A percentile compares a stretch with the other conserved stretches of the same genome.
Conservation (phyloP, 768 basidiomycete genomes). For the Lactarius evosmus region DNA sequence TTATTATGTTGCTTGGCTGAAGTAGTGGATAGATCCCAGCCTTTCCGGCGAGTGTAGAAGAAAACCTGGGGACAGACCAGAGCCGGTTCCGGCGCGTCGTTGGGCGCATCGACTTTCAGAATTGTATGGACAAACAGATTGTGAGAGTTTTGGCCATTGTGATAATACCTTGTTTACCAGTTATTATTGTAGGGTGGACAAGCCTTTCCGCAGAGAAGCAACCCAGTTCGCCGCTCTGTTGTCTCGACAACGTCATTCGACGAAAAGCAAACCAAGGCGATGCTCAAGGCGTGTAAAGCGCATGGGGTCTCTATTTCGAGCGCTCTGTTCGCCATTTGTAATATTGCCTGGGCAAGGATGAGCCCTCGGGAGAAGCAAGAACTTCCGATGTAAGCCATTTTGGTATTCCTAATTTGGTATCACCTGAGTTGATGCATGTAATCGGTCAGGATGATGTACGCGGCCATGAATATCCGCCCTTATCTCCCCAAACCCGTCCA, state of each 20-base stretch:
- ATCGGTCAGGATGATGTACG: conserved; percentile 69
- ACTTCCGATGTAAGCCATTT: conserved; percentile 50
- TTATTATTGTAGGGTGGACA: conserved; percentile 63
- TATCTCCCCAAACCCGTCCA: conserved; percentile 42
- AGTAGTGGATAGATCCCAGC: conserved; percentile 6
- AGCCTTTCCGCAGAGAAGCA: conserved; percentile 52
- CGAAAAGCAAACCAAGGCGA: conserved; percentile 51
- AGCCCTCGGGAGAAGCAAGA: conserved; percentile 40
- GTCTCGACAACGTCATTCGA: conserved; percentile 67
- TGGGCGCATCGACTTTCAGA: conserved; percentile 36
- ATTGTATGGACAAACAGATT: conserved; percentile 34
- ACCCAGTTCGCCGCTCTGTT: conserved; percentile 52
- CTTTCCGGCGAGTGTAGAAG: conserved; percentile 32
- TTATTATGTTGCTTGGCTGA: not conserved
- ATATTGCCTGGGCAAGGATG: conserved; percentile 66
- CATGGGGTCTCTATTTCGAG: conserved; percentile 72
- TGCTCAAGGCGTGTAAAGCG: conserved; percentile 67
- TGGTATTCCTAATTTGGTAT: not conserved
- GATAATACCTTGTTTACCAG: not conserved
- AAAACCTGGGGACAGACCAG: conserved; percentile 30
- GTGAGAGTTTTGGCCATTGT: conserved; percentile 20
- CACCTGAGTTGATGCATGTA: conserved; percentile 3
- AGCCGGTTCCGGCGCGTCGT: conserved; percentile 33
- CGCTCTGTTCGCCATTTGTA: conserved; percentile 71
- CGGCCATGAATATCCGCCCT: conserved; percentile 75